A percentile compares a stretch with the other conserved stretches of the same genome.
Evolutionary conservation across 2,329 filamentous ascomycete genomes (phyloP).

Genomic region (Alternaria sp.): DNA sequence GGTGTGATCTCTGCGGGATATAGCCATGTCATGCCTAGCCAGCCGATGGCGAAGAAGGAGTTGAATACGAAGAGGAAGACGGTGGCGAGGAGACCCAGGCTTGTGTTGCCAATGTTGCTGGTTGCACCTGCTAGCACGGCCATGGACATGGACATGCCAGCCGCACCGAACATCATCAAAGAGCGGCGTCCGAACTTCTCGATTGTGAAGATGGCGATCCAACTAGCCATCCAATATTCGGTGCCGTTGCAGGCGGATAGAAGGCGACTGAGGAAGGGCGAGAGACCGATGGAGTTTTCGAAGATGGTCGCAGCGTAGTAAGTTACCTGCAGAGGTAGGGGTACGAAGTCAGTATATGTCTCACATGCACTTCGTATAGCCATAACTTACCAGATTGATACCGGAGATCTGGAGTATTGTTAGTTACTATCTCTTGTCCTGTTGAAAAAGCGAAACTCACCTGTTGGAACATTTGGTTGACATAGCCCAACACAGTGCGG

Average conservation of each 20-base stretch:
- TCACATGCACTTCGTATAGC: too few species aligned
- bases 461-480: slow-evolving; percentile 56
- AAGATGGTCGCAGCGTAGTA: slow-evolving; percentile 54
- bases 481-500: slow-evolving; percentile 51
- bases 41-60: slow-evolving; percentile 88
- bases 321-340: too few species aligned
- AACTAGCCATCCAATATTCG: slow-evolving; percentile 50
- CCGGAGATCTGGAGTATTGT: slow-evolving; percentile 46
- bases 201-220: slow-evolving; percentile 52
- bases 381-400: slow-evolving; percentile 46
- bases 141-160: slow-evolving; percentile 45
- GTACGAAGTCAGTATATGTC: too few species aligned
- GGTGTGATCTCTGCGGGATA: slow-evolving; percentile 81
- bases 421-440: background rate
- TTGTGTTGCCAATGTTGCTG: slow-evolving; percentile 29
- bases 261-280: slow-evolving; percentile 42
- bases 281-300: slow-evolving; percentile 49
- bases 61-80: slow-evolving; percentile 94
- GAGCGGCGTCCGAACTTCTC: slow-evolving; percentile 47
- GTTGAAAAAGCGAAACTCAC: slow-evolving; percentile 16
- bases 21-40: slow-evolving; percentile 71
- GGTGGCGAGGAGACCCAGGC: slow-evolving; percentile 55
- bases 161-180: slow-evolving; percentile 49
- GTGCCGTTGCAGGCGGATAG: slow-evolving; percentile 52
- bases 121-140: slow-evolving; percentile 43